Evolutionary conservation across 192 early-diverging fungal genomes (phyloP), one percentile per base, ranked within the genome.

Genomic region (Linnemannia exigua): DNA sequence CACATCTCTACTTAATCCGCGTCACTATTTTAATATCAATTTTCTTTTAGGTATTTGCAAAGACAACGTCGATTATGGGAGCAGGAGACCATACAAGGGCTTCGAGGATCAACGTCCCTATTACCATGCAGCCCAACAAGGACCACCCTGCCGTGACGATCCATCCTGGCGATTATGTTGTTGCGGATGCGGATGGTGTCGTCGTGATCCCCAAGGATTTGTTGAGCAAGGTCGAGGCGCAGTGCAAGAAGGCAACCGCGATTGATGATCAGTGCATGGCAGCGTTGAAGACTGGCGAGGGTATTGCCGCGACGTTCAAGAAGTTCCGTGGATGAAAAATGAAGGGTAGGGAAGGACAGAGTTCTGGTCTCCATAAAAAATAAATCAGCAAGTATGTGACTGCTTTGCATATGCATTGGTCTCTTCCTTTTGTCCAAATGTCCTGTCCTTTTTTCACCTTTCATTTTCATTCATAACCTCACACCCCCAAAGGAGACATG

Each of bases 131-230:
- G 19, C 85, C 84, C 12, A 87, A 88, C 70, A 76, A 82, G 38
- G 41, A 83, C 78, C 82, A 87, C 31, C 80, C 82, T 1, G 85
- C 90, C 22, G 84, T 90, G 28, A 83, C 80, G 6, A 87, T 93
- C 35, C 79, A 90, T 63, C 85, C 92, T 8, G 89, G 89, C 20
- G 92, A 93, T 58, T 88, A 92, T 54, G 89, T 93, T 54, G 80
- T 92, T 19, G 92, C 88, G 0, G 92, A 93, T 80, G 52, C 91
- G 22, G 88, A 93, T 76, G 92, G 92, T 1, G 88, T 92, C 12
- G 88, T 93, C 17, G 90, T 90, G 78, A 84, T 93, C 12, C 92
- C 92, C 17, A 69, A 68, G 69, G 69, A 90, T 25, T 47, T 87
- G 44, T 51, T 92, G 20, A 79, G 85, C 12, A 51, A 88, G 36